Conservation (phyloP, 352 stramenopile genomes). For the Saprolegnia parasitica region DNA sequence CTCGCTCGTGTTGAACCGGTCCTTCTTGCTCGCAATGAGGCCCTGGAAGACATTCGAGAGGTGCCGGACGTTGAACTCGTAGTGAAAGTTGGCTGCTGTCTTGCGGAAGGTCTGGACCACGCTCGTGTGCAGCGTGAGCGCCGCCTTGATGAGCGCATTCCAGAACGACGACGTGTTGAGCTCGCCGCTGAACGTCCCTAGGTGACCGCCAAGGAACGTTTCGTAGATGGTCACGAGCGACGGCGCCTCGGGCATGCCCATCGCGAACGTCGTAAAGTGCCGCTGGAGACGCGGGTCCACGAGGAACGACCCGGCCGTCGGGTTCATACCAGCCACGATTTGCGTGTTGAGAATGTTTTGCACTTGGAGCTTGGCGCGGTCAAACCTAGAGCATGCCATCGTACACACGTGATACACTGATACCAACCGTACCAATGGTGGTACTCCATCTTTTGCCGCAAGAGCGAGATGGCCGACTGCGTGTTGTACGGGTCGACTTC, state of each 20-base stretch:
- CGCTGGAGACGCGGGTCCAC: conserved; percentile 92
- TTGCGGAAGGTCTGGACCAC: conserved; percentile 92
- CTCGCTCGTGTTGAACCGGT: conserved; percentile 86
- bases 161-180: conserved; percentile 82
- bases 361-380: conserved; percentile 88
- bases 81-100: conserved; percentile 96
- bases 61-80: conserved; percentile 97
- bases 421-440: conserved; percentile 69
- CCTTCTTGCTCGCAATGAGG: conserved; percentile 89
- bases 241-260: conserved; percentile 90
- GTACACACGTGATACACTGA: neutral
- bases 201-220: conserved; percentile 92
- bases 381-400: conserved; percentile 42
- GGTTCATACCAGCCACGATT: conserved; percentile 95
- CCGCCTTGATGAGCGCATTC: conserved; percentile 90
- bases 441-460: conserved; percentile 96
- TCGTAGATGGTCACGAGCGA: conserved; percentile 95
- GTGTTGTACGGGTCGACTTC: conserved; percentile 96
- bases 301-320: conserved; percentile 91
- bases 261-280: conserved; percentile 95
- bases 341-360: conserved; percentile 95
- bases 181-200: conserved; percentile 88
- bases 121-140: conserved; percentile 87
- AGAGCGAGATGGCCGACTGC: conserved; percentile 91
- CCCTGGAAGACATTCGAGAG: conserved; percentile 96